Percentiles rank a stretch among this genome's conserved stretches.
Conservation (phyloP, 345 rosid species). For the Hibiscus syriacus region DNA sequence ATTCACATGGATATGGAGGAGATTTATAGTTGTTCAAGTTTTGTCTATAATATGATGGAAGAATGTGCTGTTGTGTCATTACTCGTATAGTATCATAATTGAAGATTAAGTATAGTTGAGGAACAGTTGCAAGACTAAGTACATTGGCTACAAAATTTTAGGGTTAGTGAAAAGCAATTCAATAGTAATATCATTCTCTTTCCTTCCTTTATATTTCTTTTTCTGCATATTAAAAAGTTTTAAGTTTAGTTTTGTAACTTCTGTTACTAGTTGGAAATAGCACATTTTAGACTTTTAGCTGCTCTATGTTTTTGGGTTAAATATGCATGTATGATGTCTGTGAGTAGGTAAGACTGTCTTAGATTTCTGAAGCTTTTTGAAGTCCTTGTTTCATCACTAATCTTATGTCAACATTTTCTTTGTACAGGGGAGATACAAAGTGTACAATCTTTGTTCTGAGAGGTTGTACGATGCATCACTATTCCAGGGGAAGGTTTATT, state of each 20-base stretch:
- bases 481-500: slow-evolving; percentile 76
- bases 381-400: background rate
- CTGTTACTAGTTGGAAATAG: slow-evolving; percentile 2
- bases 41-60: background rate
- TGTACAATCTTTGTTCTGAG: slow-evolving; percentile 93
- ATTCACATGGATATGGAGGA: background rate
- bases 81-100: background rate
- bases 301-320: background rate
- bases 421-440: slow-evolving; percentile 86
- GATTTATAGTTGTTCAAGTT: background rate
- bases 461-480: slow-evolving; percentile 81
- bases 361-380: slow-evolving; percentile 5
- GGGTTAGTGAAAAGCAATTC: background rate
- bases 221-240: background rate
- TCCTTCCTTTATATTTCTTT: background rate
- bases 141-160: background rate
- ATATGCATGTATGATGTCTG: background rate
- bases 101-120: background rate
- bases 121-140: background rate
- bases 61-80: background rate
- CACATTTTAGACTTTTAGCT: background rate
- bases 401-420: background rate
- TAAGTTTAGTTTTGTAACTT: slow-evolving; percentile 2
- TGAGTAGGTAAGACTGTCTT: background rate
- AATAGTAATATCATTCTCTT: background rate